These are phyloP conservation scores for Cordyceps javanica DNA, from an alignment of 2,329 filamentous ascomycete genomes.

Conservation along the genomic window DNA sequence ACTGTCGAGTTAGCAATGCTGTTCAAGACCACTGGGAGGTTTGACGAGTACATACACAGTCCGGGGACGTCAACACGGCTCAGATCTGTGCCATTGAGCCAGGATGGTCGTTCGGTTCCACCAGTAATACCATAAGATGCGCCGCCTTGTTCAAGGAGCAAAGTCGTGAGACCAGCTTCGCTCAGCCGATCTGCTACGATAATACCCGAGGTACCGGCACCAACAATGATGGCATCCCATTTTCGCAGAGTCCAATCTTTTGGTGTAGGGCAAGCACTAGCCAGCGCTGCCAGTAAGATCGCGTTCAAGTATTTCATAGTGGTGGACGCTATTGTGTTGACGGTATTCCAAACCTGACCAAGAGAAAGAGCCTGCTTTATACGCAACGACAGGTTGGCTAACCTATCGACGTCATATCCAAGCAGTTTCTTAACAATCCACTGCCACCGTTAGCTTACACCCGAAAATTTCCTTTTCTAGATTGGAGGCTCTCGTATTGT, in stretches of 20 bases:
- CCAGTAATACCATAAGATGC: slow-evolving; percentile 43
- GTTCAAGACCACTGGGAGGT: neutral
- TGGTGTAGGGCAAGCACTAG: slow-evolving; percentile 8
- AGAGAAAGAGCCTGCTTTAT: neutral
- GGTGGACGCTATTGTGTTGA: neutral
- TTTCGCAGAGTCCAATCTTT: slow-evolving; percentile 15
- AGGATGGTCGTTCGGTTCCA: slow-evolving; percentile 39
- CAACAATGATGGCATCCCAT: slow-evolving; percentile 35
- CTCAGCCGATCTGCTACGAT: slow-evolving; percentile 45
- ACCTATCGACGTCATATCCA: slow-evolving; percentile 7
- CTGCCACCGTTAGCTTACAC: neutral
- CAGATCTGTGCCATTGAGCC: slow-evolving; percentile 41
- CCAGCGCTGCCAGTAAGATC: neutral
- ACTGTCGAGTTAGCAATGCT: neutral
- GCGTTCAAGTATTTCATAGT: slow-evolving; percentile 1
- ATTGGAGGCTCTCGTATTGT: slow-evolving; percentile 5
- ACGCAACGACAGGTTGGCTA: neutral
- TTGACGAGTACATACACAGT: slow-evolving; percentile 31
- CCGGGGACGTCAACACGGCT: slow-evolving; percentile 49
- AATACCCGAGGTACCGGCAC: slow-evolving; percentile 47
- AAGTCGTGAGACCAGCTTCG: slow-evolving; percentile 44
- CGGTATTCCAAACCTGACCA: neutral
- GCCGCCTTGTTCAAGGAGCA: slow-evolving; percentile 46
- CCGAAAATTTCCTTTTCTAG: slow-evolving; percentile 3
- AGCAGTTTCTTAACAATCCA: neutral